A percentile compares a stretch with the other conserved stretches of the same genome.
phyloP scores from a whole-genome alignment of 768 basidiomycete species.

The Tulasnella sp. region DNA sequence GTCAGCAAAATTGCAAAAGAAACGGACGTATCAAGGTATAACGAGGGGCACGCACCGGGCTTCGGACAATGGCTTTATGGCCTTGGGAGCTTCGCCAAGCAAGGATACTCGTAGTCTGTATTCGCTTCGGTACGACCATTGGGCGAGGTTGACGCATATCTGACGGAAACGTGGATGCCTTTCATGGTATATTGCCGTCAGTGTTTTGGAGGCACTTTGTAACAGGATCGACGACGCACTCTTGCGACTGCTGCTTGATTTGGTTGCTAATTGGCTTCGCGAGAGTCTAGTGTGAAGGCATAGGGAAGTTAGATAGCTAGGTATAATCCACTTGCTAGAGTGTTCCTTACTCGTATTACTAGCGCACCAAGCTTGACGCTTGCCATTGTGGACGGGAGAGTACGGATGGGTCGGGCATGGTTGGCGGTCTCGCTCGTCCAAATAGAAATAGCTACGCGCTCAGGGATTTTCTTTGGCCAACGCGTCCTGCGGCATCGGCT shows the following conservation, averaged over 20 bases:
- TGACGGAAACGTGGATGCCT: conserved; percentile 68
- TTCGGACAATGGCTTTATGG: conserved; percentile 71
- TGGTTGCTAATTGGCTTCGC: conserved; percentile 71
- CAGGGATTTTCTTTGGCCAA: background rate
- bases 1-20: background rate
- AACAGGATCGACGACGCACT: conserved; percentile 40
- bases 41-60: conserved; percentile 42
- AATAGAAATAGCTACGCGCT: background rate
- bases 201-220: background rate
- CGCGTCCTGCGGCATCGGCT: background rate
- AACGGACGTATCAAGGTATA: background rate
- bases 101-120: conserved; percentile 63
- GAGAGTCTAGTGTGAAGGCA: conserved; percentile 46
- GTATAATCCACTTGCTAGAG: background rate
- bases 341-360: conserved; percentile 54
- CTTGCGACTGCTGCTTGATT: conserved; percentile 61
- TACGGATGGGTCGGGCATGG: background rate
- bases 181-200: background rate
- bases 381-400: conserved; percentile 43
- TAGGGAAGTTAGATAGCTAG: background rate
- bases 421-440: background rate
- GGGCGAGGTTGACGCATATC: conserved; percentile 66
- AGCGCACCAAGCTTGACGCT: conserved; percentile 66
- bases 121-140: conserved; percentile 68
- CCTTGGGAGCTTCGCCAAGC: conserved; percentile 64